A percentile compares a stretch with the other conserved stretches of the same genome.
These are phyloP conservation scores for Penicillium angulare DNA, from an alignment of 495 filamentous ascomycete genomes.

Conservation along the genomic window DNA sequence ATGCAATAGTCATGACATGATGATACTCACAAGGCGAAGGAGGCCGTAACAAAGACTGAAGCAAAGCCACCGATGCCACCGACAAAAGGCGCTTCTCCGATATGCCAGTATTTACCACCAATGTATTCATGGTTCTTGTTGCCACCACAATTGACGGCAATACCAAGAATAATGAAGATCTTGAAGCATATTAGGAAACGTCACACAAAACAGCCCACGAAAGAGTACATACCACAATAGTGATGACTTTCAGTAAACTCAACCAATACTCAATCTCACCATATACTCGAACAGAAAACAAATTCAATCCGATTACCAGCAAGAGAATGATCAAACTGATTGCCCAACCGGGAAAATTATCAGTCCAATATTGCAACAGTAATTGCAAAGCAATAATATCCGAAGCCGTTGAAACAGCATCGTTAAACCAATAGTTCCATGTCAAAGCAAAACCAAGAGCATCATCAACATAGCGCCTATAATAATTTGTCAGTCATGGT, in stretches of 20 bases:
- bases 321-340: slow-evolving; percentile 53
- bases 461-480: slow-evolving; percentile 57
- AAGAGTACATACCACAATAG: slow-evolving; percentile 45
- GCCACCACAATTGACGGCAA: slow-evolving; percentile 50
- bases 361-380: slow-evolving; percentile 51
- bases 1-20: background rate
- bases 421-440: slow-evolving; percentile 62
- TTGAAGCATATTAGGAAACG: slow-evolving; percentile 10
- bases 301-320: slow-evolving; percentile 47
- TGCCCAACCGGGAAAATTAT: slow-evolving; percentile 51
- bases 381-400: slow-evolving; percentile 56
- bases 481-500: slow-evolving; percentile 6
- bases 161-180: slow-evolving; percentile 55
- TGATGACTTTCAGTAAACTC: slow-evolving; percentile 54
- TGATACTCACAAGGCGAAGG: slow-evolving; percentile 51
- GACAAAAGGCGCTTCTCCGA: slow-evolving; percentile 52
- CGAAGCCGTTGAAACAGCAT: slow-evolving; percentile 54
- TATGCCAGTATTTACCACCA: slow-evolving; percentile 44
- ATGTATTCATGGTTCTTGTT: slow-evolving; percentile 47
- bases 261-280: slow-evolving; percentile 56
- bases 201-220: background rate
- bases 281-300: slow-evolving; percentile 52
- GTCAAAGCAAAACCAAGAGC: slow-evolving; percentile 52
- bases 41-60: slow-evolving; percentile 53
- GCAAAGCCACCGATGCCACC: slow-evolving; percentile 53